These are phyloP conservation scores for Paramecium primaurelia DNA, from an alignment of 73 alveolate species.

Conservation along the genomic window DNA sequence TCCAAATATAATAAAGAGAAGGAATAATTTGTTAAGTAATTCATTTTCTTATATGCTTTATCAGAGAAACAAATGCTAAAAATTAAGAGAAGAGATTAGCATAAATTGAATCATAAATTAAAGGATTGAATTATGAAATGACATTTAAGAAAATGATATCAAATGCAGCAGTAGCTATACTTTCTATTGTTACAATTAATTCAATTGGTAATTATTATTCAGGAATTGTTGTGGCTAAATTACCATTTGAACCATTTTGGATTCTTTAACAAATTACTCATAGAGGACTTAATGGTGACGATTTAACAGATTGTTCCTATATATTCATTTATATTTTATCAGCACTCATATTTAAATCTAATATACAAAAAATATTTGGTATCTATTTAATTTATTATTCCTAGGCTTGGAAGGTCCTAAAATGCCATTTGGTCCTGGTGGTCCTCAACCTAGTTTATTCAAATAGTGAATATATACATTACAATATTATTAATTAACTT, in stretches of 20 bases:
- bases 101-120: slow-evolving; percentile 61
- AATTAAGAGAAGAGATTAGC: slow-evolving; percentile 66
- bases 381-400: not conserved
- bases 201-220: slow-evolving; percentile 69
- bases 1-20: slow-evolving; percentile 71
- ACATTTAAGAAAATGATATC: slow-evolving; percentile 71
- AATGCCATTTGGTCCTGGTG: slow-evolving; percentile 60
- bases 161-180: slow-evolving; percentile 74
- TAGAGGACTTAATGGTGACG: slow-evolving; percentile 87
- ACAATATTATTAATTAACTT: not conserved
- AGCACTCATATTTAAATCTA: slow-evolving; percentile 79
- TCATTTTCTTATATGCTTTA: slow-evolving; percentile 5
- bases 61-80: slow-evolving; percentile 49
- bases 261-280: slow-evolving; percentile 84
- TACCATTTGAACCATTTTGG: slow-evolving; percentile 89
- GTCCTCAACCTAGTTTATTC: slow-evolving; percentile 53
- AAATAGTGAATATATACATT: not conserved
- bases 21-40: slow-evolving; percentile 70
- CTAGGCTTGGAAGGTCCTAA: slow-evolving; percentile 63
- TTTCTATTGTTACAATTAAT: slow-evolving; percentile 69
- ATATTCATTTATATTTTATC: slow-evolving; percentile 85
- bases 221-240: slow-evolving; percentile 94
- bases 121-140: slow-evolving; percentile 65
- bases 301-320: slow-evolving; percentile 92
- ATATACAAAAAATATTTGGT: slow-evolving; percentile 87